Evolutionary conservation across 2,329 filamentous ascomycete genomes (phyloP).

Genomic region (Moelleriella libera): DNA sequence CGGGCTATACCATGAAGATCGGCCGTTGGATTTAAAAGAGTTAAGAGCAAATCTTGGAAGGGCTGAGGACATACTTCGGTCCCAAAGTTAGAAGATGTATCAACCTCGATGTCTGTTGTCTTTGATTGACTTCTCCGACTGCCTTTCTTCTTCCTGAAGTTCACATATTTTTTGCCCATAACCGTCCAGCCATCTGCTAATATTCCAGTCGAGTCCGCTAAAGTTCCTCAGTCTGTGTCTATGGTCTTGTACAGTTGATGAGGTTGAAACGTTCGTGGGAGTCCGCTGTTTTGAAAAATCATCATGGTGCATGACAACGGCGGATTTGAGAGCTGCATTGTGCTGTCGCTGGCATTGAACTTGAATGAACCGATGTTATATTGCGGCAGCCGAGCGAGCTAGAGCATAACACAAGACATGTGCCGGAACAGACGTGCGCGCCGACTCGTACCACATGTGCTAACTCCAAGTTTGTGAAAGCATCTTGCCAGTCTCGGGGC

Average conservation of each 20-base stretch:
- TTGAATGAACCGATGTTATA: slow-evolving; percentile 9
- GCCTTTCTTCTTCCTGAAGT: too few relatives aligned
- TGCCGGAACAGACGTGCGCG: slow-evolving; percentile 7
- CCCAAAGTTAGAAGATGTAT: too few relatives aligned
- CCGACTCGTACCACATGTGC: slow-evolving; percentile 4
- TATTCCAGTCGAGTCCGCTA: too few relatives aligned
- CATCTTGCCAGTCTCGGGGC: slow-evolving; percentile 8
- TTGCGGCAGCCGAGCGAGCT: slow-evolving; percentile 7
- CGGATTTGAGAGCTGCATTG: slow-evolving; percentile 15
- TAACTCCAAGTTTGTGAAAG: slow-evolving; percentile 9
- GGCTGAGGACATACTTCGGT: too few relatives aligned
- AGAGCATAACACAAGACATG: slow-evolving; percentile 9
- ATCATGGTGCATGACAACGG: slow-evolving; percentile 6
- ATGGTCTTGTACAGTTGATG: slow-evolving; percentile 15
- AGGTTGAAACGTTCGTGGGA: slow-evolving; percentile 15
- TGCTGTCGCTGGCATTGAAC: slow-evolving; percentile 10
- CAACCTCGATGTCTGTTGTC: too few relatives aligned
- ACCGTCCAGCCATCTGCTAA: too few relatives aligned
- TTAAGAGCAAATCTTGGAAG: too few relatives aligned
- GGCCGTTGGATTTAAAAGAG: too few relatives aligned
- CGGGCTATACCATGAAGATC: too few relatives aligned
- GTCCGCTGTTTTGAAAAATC: slow-evolving; percentile 17
- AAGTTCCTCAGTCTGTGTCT: too few relatives aligned
- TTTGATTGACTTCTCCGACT: too few relatives aligned
- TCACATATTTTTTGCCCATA: too few relatives aligned